Evolutionary conservation across 2,329 filamentous ascomycete species (phyloP), one percentile per base, ranked within the genome.

Genomic region (Berkeleyomyces basicola): DNA sequence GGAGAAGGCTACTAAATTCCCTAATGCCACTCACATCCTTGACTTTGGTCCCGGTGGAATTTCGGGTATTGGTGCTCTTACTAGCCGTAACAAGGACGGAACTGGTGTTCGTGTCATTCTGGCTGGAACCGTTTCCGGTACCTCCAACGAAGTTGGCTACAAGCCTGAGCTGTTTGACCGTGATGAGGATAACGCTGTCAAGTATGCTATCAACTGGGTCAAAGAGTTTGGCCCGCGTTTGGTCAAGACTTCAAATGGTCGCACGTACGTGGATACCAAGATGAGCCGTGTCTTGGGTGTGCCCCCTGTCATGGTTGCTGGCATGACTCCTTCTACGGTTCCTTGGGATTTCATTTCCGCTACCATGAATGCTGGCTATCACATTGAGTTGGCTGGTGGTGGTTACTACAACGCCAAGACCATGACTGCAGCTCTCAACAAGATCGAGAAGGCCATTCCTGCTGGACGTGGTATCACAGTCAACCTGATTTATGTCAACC

Each of bases 1-100:
- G 93, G 93, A 97, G 76, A 86, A 86, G 72, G 91, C 93, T 0
- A 99, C 93, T 0, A 82, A 88, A 62, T 97, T 99, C 78, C 85
- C 89, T 3, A 81, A 84, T 31, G 93, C 93, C 23, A 96, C 92
- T 3, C 93, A 99, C 72, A 88, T 99, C 63, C 78, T 99, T 61
- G 93, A 99, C 76, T 97, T 99, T 69, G 93, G 95, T 57, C 93
- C 93, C 31, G 93, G 93, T 70, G 95, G 93, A 66, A 93, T 97
- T 67, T 99, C 93, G 33, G 95, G 95, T 67, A 85, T 99, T 31
- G 95, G 93, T 70, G 88, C 95, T 55, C 79, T 99, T 67, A 99
- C 93, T 64, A 97, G 95, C 79, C 89, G 93, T 69, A 99, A 97
- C 81, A 99, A 99, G 79, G 95, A 99, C 73, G 93, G 93, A 66